These are phyloP conservation scores for Hyaloperonospora brassicae DNA, from an alignment of 352 stramenopile genomes.

Conservation along the genomic window DNA sequence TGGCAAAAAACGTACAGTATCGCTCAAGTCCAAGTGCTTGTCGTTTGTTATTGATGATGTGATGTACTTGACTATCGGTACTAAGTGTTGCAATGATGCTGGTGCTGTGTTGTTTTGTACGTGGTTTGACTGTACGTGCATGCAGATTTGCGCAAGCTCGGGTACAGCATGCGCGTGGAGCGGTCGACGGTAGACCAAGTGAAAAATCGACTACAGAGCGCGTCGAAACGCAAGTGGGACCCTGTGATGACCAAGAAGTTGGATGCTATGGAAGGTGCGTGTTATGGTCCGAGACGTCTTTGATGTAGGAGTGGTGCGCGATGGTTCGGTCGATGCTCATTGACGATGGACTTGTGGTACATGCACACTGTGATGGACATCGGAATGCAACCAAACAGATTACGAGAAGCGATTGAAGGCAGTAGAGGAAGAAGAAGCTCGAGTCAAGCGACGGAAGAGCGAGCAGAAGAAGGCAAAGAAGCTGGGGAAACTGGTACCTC, in stretches of 20 bases:
- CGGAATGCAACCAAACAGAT: slow-evolving; percentile 26
- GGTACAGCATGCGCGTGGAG: slow-evolving; percentile 90
- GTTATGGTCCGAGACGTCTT: too few species aligned
- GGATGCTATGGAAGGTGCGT: slow-evolving; percentile 60
- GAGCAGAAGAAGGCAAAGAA: slow-evolving; percentile 72
- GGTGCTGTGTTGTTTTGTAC: not conserved
- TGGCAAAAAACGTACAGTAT: slow-evolving; percentile 87
- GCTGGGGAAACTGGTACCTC: slow-evolving; percentile 10
- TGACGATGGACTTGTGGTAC: not conserved
- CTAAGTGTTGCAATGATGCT: too few species aligned
- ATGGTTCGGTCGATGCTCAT: not conserved
- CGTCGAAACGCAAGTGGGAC: slow-evolving; percentile 79
- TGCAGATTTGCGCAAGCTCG: slow-evolving; percentile 83
- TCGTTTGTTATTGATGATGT: not conserved
- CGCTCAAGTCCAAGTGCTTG: not conserved
- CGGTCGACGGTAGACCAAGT: slow-evolving; percentile 78
- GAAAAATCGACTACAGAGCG: slow-evolving; percentile 78
- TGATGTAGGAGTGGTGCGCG: too few species aligned
- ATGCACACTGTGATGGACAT: not conserved
- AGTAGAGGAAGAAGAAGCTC: slow-evolving; percentile 54
- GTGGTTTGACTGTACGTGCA: not conserved
- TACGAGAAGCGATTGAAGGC: slow-evolving; percentile 83
- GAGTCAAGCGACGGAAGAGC: slow-evolving; percentile 64
- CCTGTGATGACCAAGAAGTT: slow-evolving; percentile 75
- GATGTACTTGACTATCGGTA: not conserved